Evolutionary conservation across 139 green algal genomes (phyloP).

Genomic region (Nannochloris sp.): DNA sequence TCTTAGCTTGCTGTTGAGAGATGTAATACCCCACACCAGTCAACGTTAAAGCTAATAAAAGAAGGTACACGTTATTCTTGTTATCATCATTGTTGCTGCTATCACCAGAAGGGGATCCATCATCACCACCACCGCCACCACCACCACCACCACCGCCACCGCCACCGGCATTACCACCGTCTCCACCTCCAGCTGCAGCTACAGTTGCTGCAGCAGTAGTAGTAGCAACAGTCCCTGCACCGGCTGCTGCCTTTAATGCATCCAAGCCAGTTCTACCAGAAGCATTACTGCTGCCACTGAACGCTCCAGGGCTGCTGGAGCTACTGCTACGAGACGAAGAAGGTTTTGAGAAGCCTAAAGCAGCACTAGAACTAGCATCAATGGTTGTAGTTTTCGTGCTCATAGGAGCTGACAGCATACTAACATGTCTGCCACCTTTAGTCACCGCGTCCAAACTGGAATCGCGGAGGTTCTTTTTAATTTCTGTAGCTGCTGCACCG

Average conservation of each 20-base stretch:
- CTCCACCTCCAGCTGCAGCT: not conserved
- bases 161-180: not conserved
- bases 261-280: not conserved
- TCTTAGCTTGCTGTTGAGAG: not conserved
- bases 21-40: not conserved
- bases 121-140: not conserved
- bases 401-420: conserved; percentile 14
- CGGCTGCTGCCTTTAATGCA: no score
- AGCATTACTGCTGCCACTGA: not conserved
- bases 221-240: no score
- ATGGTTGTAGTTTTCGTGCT: not conserved
- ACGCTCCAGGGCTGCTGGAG: no score
- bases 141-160: not conserved
- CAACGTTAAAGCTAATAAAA: not conserved
- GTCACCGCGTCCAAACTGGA: conserved; percentile 1
- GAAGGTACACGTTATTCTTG: not conserved
- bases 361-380: no score
- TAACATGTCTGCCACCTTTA: conserved; percentile 9
- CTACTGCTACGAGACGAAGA: no score
- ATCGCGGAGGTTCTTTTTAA: not conserved
- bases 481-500: not conserved
- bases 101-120: no score
- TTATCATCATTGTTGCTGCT: not conserved
- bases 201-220: no score
- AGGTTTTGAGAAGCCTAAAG: no score